Percentiles rank a stretch among this genome's conserved stretches.
phyloP scores from a whole-genome alignment of 1,139 yeast genomes.

The Taphrina pruni region DNA sequence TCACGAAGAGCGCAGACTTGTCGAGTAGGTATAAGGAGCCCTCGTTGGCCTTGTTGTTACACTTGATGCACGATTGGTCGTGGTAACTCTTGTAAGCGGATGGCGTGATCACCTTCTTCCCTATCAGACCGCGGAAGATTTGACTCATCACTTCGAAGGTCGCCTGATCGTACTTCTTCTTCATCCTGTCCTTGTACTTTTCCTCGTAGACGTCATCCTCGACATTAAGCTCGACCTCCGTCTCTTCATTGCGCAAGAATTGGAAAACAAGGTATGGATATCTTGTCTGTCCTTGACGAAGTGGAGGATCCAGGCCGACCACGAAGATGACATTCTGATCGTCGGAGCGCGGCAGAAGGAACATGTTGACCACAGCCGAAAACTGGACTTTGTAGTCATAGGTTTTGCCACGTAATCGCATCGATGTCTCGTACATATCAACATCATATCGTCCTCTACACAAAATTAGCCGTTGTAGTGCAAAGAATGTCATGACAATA shows the following conservation, averaged over 20 bases:
- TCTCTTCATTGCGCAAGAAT: constrained; percentile 85
- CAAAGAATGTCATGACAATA: constrained; percentile 44
- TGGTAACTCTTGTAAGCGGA: constrained; percentile 57
- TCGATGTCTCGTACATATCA: constrained; percentile 85
- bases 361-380: constrained; percentile 85
- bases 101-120: constrained; percentile 81
- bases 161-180: constrained; percentile 75
- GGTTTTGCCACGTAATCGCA: constrained; percentile 94
- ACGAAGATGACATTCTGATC: constrained; percentile 87
- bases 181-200: constrained; percentile 77
- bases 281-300: constrained; percentile 93
- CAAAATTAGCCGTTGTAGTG: constrained; percentile 47
- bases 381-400: constrained; percentile 96
- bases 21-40: constrained; percentile 92
- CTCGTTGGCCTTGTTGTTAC: constrained; percentile 93
- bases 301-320: constrained; percentile 92
- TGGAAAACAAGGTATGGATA: constrained; percentile 92
- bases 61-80: constrained; percentile 79
- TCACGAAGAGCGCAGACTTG: constrained; percentile 84
- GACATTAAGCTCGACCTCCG: constrained; percentile 85
- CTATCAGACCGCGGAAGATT: constrained; percentile 87
- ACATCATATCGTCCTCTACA: constrained; percentile 91
- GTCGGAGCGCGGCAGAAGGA: constrained; percentile 91
- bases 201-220: constrained; percentile 66
- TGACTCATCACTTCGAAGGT: constrained; percentile 89